A percentile compares a stretch with the other conserved stretches of the same genome.
phyloP scores from a whole-genome alignment of 345 rosid genomes.

The Cardiospermum halicacabum region DNA sequence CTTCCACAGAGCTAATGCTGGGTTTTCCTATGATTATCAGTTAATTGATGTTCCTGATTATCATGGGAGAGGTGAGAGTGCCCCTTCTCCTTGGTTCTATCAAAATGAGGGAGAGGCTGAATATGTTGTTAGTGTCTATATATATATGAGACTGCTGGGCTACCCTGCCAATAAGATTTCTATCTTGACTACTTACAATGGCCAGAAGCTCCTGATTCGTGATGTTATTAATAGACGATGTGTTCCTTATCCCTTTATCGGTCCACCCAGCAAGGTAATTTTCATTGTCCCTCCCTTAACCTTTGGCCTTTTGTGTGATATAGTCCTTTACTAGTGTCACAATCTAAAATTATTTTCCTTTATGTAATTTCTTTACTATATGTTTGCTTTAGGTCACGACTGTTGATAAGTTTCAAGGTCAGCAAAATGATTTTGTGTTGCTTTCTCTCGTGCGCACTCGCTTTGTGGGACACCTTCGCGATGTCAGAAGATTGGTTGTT shows the following conservation, averaged over 20 bases:
- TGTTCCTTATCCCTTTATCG: slow-evolving; percentile 76
- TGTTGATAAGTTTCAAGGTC: slow-evolving; percentile 99
- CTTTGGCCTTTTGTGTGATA: not conserved
- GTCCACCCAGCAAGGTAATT: slow-evolving; percentile 93
- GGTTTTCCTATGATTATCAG: slow-evolving; percentile 90
- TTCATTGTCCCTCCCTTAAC: not conserved
- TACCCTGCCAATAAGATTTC: slow-evolving; percentile 95
- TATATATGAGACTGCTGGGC: slow-evolving; percentile 92
- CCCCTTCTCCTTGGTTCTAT: slow-evolving; percentile 99
- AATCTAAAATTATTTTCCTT: not conserved
- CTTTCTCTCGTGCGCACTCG: slow-evolving; percentile 94
- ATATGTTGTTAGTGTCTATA: slow-evolving; percentile 90
- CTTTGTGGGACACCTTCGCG: slow-evolving; percentile 97
- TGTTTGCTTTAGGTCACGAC: slow-evolving; percentile 66
- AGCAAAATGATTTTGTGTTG: slow-evolving; percentile 91
- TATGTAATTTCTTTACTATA: not conserved
- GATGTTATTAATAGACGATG: slow-evolving; percentile 93
- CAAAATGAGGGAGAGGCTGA: slow-evolving; percentile 99
- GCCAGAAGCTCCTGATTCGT: slow-evolving; percentile 97
- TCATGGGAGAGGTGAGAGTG: slow-evolving; percentile 83
- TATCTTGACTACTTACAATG: slow-evolving; percentile 94
- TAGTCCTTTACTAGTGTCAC: not conserved
- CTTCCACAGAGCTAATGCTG: slow-evolving; percentile 84
- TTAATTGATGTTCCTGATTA: slow-evolving; percentile 89
- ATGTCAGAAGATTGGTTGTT: slow-evolving; percentile 90